Base-by-base conservation (phyloP, 2,329 filamentous ascomycete species). In the Aureobasidium sp. region DNA sequence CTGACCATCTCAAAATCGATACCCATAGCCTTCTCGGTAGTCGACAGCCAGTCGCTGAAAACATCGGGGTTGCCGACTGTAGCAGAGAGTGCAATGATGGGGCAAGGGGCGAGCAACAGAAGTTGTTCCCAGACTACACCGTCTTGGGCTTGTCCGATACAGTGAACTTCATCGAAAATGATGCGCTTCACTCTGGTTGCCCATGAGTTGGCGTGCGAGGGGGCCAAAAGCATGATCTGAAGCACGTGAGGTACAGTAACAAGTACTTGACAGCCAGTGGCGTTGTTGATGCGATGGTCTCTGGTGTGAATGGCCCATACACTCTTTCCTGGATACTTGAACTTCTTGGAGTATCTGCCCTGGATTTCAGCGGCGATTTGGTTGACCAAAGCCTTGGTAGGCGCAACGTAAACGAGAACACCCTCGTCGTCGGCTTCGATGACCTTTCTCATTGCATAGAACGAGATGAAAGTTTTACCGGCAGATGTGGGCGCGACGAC, bases 101-200 rank as follows among this genome's bases (percentile, higher is more conserved):
- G 89, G 66, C 88, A 92, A 1, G 88, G 88, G 0, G 88, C 83
- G 64, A 90, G 79, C 1, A 92, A 79, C 1, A 92, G 76, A 3
- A 93, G 77, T 69, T 92, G 88, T 67, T 93, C 88, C 88, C 88
- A 93, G 2, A 91, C 78, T 1, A 91, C 76, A 58, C 88, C 88
- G 66, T 92, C 88, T 8, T 91, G 86, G 0, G 85, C 82, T 69
- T 91, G 85, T 0, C 89, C 87, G 63, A 93, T 92, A 37, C 84
- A 90, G 70, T 93, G 89, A 2, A 92, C 85, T 74, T 93, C 89
- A 68, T 93, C 89, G 63, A 92, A 92, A 55, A 92, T 90, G 69
- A 92, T 91, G 53, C 87, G 81, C 67, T 84, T 88, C 15, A 92
- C 81, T 58, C 86, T 77, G 3, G 79, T 78, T 0, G 87, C 82